Percentiles rank a stretch among this genome's conserved stretches.
Evolutionary conservation across 164 flowering plant genomes (phyloP).

Genomic region (Aristolochia fimbriata): DNA sequence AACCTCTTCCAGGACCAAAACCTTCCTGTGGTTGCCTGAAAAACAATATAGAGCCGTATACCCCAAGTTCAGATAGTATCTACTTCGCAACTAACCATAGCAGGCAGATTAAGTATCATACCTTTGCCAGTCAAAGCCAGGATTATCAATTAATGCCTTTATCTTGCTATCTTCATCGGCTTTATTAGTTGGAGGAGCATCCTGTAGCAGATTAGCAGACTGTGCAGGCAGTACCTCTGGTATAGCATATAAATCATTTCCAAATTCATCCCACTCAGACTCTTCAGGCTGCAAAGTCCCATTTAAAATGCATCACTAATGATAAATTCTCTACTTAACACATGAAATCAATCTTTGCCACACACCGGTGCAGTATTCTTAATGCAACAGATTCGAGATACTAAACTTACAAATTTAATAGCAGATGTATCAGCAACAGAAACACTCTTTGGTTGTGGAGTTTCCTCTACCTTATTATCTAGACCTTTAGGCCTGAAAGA

Average conservation of each 20-base stretch:
- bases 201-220: slow-evolving; percentile 35
- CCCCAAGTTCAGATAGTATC: too few relatives aligned
- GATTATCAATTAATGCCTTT: slow-evolving; percentile 73
- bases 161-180: slow-evolving; percentile 92
- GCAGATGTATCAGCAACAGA: slow-evolving; percentile 38
- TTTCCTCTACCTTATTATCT: slow-evolving; percentile 36
- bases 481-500: slow-evolving; percentile 47
- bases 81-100: too few relatives aligned
- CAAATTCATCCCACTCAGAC: slow-evolving; percentile 89
- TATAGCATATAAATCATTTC: slow-evolving; percentile 79
- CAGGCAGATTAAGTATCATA: slow-evolving; percentile 18
- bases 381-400: neutral
- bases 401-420: slow-evolving; percentile 45
- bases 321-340: neutral
- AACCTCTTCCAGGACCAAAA: slow-evolving; percentile 72
- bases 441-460: slow-evolving; percentile 36
- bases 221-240: slow-evolving; percentile 57
- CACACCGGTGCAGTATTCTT: neutral
- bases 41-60: neutral
- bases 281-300: slow-evolving; percentile 50
- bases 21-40: slow-evolving; percentile 66
- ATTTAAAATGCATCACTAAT: neutral
- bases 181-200: slow-evolving; percentile 49
- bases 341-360: neutral
- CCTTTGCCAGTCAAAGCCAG: slow-evolving; percentile 92